These are phyloP conservation scores for Neurospora sp. DNA, from an alignment of 495 filamentous ascomycete species.

Conservation along the genomic window DNA sequence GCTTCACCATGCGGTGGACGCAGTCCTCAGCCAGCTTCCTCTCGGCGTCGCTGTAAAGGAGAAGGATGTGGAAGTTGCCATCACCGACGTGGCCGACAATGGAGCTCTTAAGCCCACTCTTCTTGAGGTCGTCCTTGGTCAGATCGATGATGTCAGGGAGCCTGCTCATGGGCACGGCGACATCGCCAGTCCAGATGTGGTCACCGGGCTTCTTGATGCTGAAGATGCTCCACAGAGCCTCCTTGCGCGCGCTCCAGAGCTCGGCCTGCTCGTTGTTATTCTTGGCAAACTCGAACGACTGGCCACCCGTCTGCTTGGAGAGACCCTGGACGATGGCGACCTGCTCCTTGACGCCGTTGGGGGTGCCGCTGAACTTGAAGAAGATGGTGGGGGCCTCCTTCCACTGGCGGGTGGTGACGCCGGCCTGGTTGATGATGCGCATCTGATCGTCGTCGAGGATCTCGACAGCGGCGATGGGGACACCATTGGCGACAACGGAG, in stretches of 20 bases:
- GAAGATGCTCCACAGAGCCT: conserved; percentile 70
- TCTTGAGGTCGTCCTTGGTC: conserved; percentile 61
- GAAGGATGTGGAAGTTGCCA: conserved; percentile 74
- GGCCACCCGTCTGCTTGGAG: conserved; percentile 49
- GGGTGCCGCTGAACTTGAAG: conserved; percentile 86
- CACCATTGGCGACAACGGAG: conserved; percentile 64
- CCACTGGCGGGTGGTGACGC: conserved; percentile 63
- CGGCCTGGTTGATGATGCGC: conserved; percentile 76
- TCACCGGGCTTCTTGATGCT: conserved; percentile 45
- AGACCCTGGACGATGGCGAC: conserved; percentile 59
- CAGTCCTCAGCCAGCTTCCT: conserved; percentile 53
- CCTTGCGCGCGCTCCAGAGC: conserved; percentile 81
- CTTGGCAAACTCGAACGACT: conserved; percentile 71
- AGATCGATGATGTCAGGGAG: conserved; percentile 68
- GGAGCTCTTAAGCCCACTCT: conserved; percentile 54
- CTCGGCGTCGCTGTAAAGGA: conserved; percentile 61
- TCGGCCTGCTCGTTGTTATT: conserved; percentile 58
- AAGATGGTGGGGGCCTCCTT: conserved; percentile 77
- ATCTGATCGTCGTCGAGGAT: conserved; percentile 92
- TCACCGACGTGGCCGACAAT: conserved; percentile 81
- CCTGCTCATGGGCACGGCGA: conserved; percentile 66
- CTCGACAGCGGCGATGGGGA: conserved; percentile 83
- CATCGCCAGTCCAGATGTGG: conserved; percentile 75
- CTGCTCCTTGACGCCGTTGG: conserved; percentile 69
- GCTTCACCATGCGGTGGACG: conserved; percentile 75